These are phyloP conservation scores for Coemansia sp. DNA, from an alignment of 192 early-diverging fungal species.

Conservation along the genomic window DNA sequence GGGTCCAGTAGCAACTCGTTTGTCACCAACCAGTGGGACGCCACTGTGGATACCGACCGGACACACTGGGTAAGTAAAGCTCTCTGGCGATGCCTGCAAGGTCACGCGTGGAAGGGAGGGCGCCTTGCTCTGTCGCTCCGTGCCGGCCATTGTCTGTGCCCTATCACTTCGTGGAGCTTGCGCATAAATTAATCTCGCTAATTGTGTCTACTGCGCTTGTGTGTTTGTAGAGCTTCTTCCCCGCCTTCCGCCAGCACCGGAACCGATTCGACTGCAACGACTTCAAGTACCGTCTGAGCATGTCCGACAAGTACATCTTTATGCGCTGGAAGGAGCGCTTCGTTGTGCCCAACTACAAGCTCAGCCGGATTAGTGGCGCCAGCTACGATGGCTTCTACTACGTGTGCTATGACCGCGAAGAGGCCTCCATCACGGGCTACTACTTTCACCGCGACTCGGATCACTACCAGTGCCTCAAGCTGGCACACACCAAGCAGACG, in stretches of 20 bases:
- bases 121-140: not conserved
- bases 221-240: slow-evolving; percentile 43
- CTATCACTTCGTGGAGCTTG: not conserved
- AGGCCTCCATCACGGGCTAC: slow-evolving; percentile 62
- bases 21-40: slow-evolving; percentile 73
- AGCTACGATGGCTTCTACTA: slow-evolving; percentile 85
- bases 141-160: not conserved
- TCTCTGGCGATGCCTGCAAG: too few species aligned
- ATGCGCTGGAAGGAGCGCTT: slow-evolving; percentile 91
- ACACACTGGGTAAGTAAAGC: slow-evolving; percentile 68
- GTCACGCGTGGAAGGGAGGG: not conserved
- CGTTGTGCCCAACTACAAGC: slow-evolving; percentile 75
- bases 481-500: slow-evolving; percentile 32
- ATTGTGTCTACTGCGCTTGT: not conserved
- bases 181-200: slow-evolving; percentile 8
- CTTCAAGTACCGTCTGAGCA: slow-evolving; percentile 49
- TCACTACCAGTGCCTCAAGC: slow-evolving; percentile 52
- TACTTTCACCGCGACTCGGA: slow-evolving; percentile 60
- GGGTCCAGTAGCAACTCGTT: slow-evolving; percentile 61
- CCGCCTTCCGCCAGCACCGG: slow-evolving; percentile 41
- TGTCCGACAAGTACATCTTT: slow-evolving; percentile 63
- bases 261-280: slow-evolving; percentile 37
- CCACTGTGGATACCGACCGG: slow-evolving; percentile 65
- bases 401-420: slow-evolving; percentile 64
- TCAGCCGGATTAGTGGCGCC: slow-evolving; percentile 68